Evolutionary conservation across 129 eudicot genomes (phyloP), one percentile per base, ranked within the genome.

Genomic region (Chrysanthemum makinoi): DNA sequence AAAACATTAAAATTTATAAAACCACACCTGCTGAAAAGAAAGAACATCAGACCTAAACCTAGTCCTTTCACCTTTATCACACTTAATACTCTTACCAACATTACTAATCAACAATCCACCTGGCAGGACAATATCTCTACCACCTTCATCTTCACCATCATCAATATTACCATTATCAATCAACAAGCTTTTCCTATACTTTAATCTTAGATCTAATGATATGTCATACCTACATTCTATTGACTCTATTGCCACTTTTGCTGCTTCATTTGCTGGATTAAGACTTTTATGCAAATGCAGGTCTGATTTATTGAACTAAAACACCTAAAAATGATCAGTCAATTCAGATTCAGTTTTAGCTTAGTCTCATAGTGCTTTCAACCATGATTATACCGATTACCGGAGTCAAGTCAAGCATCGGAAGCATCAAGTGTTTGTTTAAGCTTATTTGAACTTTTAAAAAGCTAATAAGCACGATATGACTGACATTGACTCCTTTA

Each of bases 21-120:
- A n/a, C n/a, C n/a, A 33, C 81, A 94, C 99, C 95, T 89, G 99
- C 73, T 94, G 99, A 54, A 94, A 94, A 70, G 96, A 76, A 58
- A 89, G 85, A 68, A 94, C 97, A 81, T 94, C 99, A 17, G 99
- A 94, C 48, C 95, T 76, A 87, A 94, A 94, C 73, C 99, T 83
- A 15, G 91, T 89, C 20, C 93, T 77, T 72, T 94, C 99, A 49
- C 99, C 99, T 79, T 94, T 90, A 73, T 94, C 99, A 60, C 97
- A 94, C 75, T 87, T 89, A 12, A 94, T 89, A 1, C 84, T 83
- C 70, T 84, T 94, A 1, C 91, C 74, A 43, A 94, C 99, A 43
- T 77, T 70, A 43, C 87, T 80, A 58, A 94, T 82, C 51, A 71
- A 22, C 62, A 81, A 80, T 47, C 97, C 96, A 75, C 89, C 97